Evolutionary conservation across 2,329 filamentous ascomycete genomes (phyloP), one percentile per base, ranked within the genome.

Genomic region (Bipolaris victoriae): DNA sequence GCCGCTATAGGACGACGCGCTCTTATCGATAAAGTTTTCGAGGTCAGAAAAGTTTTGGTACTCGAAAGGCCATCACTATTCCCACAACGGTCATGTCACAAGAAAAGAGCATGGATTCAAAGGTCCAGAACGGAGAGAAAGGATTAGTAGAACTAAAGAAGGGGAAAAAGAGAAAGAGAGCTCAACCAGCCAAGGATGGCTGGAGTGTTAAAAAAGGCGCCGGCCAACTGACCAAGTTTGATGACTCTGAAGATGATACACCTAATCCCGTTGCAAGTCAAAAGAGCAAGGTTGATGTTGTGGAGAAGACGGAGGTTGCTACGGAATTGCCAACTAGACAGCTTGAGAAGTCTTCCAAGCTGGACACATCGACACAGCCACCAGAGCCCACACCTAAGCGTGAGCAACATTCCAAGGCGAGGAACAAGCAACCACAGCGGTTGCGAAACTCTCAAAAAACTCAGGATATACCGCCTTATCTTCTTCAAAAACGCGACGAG

Each of bases 401-500:
- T 15, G 43, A 43, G 20, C 47, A 52, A 36, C 43, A 44, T 44
- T 45, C 41, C 7, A 18, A 36, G 9, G 53, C 48, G 11, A 57
- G 36, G 4, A 49, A 49, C 36, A 55, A 46, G 51, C 51, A 54
- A 20, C 45, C 50, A 20, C 41, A n/a, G 11, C 39, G 37, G 35
- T 31, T 41, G 24, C 60, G 44, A 18, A 36, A 33, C 15, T 37
- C 41, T 16, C 49, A 61, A 31, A 33, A 55, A 22, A 37, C 54
- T n/a, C 60, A 63, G 31, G 57, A n/a, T 18, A 55, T 66, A 7
- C 66, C 65, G 24, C 57, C 57, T 15, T 67, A 75, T 35, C 58
- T 75, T 2, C 40, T 76, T 43, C 78, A 80, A 63, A 81, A 79
- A 55, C 82, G 82, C 16, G 78, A 80, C 49, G 72, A 75, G 3